Base-by-base conservation (phyloP, 805 yeast species). In the Candida insectorum region DNA sequence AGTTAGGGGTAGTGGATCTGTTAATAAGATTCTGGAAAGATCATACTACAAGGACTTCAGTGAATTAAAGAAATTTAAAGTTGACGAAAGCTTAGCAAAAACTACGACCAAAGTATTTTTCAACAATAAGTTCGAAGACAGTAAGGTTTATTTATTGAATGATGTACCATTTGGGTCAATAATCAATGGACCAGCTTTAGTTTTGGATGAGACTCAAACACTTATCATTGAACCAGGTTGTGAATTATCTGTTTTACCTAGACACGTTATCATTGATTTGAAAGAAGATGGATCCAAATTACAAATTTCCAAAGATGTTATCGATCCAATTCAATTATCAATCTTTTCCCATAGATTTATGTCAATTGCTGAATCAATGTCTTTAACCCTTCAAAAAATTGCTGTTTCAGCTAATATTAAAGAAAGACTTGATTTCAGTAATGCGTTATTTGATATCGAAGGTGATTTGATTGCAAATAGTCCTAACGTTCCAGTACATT, bases 331-430 rank as follows among this genome's bases (percentile, higher is more conserved):
- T 21, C 62, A 79, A 43, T 56, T 85, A 24, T 82, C 94, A 0
- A 81, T 85, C 16, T 85, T 85, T 58, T 81, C 86, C 21, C 88
- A 85, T 55, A 65, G 94, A 40, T 85, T 85, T 55, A 85, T 85
- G 91, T 87, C 86, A 42, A 85, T 86, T 54, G 95, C 95, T 6
- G 94, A 85, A 47, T 91, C 83, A 51, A 85, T 85, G 95, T 91
- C 94, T 24, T 74, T 73, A 23, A 81, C 89, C 4, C 63, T 85
- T 35, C 83, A 84, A 44, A 81, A 82, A 57, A 85, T 93, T 0
- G 71, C 91, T 2, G 87, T 85, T 7, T 79, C 87, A 4, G 83
- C 89, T 2, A 85, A 85, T 49, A 89, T 85, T 24, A 85, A 85
- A 51, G 95, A 85, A 52, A 65, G 95, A 33, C 60, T 85, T 22